Evolutionary conservation across 805 yeast species (phyloP).

Genomic region (baker's yeast (Saccharomyces cerevisiae)): DNA sequence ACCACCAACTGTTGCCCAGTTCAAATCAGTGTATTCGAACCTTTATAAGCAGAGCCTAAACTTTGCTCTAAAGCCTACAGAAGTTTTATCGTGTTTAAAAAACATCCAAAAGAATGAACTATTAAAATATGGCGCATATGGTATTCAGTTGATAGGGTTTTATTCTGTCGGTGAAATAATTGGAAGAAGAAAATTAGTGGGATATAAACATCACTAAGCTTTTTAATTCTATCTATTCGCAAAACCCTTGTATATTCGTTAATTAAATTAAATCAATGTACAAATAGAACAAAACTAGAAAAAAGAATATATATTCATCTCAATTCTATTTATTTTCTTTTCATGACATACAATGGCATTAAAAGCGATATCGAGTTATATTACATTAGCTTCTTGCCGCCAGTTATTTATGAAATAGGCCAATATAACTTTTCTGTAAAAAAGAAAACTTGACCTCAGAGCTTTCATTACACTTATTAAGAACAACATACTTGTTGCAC

Average conservation of each 20-base stretch:
- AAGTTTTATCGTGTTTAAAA: conserved; percentile 37
- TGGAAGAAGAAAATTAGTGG: conserved; percentile 90
- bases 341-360: neutral
- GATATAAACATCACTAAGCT: conserved; percentile 44
- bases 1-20: conserved; percentile 74
- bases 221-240: neutral
- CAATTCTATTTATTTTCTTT: neutral
- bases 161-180: conserved; percentile 92
- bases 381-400: neutral
- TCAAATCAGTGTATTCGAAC: conserved; percentile 63
- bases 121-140: conserved; percentile 63
- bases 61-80: conserved; percentile 52
- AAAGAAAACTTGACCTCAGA: too few relatives aligned
- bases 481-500: too few relatives aligned
- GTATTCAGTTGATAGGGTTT: conserved; percentile 79
- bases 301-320: neutral
- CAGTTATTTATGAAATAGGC: too few relatives aligned
- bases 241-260: neutral
- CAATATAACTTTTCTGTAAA: too few relatives aligned
- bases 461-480: too few relatives aligned
- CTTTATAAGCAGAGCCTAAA: conserved; percentile 40
- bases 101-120: conserved; percentile 47
- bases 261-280: neutral
- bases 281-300: neutral
- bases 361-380: neutral